Base-by-base conservation (phyloP, 169 alveolate species). In the Babesia sp. region DNA sequence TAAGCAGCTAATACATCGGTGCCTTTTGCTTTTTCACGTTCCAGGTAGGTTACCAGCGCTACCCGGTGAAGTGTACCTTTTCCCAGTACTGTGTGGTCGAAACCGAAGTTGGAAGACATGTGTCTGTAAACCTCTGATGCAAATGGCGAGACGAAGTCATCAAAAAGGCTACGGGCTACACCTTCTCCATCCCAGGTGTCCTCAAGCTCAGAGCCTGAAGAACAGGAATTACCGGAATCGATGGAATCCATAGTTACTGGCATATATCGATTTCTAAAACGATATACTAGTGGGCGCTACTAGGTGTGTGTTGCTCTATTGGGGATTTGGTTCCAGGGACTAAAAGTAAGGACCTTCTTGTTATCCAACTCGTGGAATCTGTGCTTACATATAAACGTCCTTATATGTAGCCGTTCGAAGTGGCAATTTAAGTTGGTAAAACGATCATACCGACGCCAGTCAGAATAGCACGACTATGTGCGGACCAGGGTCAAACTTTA, bases 91-190 rank as follows among this genome's bases (percentile, higher is more conserved):
- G 50, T 57, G 42, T 79, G 63, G 18, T 63, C 63, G 61, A 79
- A 79, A 2, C 83, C 83, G 56, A 46, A 79, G 36, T 81, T 75
- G 26, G 46, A 26, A 26, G 60, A 70, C 91, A 89, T 74, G 71
- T 89, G 74, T 36, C 75, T 67, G 57, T 84, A 83, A 39, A 89
- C 93, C 45, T 84, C 80, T 63, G 36, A 31, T 24, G 93, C 87
- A 51, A 50, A 83, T 50, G 84, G 76, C 39, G 91, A 84, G 61
- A 70, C 54, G 58, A 77, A 89, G 66, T 88, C 79, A 56, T 89
- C 93, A 69, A 84, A 84, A 50, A 89, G 72, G 58, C 93, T 89
- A 54, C 69, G 69, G n/a, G 93, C 93, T 42, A 71, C 54, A 34
- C 64, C 85, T 34, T 79, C 91, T 51, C 80, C 85, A 51, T 31